Evolutionary conservation across 2,329 filamentous ascomycete species (phyloP).

Genomic region (Fusarium fujikuroi): DNA sequence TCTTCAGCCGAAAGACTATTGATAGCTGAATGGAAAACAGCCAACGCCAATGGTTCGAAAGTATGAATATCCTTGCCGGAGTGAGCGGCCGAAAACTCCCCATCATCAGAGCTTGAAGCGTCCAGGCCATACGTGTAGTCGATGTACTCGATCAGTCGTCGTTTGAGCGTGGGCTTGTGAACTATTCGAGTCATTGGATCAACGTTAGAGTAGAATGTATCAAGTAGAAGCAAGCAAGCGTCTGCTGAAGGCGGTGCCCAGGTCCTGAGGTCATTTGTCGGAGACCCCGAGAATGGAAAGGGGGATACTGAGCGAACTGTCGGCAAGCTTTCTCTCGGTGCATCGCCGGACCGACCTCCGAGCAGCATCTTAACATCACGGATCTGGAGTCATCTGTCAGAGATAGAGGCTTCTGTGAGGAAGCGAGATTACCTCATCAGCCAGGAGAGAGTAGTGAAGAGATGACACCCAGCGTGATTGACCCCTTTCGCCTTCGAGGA

Average conservation of each 20-base stretch:
- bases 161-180: background rate
- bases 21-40: background rate
- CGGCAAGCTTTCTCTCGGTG: background rate
- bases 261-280: background rate
- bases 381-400: background rate
- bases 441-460: conserved; percentile 3
- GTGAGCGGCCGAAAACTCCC: rapidly evolving
- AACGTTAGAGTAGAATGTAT: background rate
- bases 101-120: background rate
- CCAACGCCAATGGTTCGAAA: background rate
- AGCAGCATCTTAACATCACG: background rate
- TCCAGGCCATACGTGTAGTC: background rate
- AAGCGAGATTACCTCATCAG: background rate
- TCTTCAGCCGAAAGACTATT: background rate
- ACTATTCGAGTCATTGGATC: conserved; percentile 1
- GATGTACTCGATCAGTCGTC: background rate
- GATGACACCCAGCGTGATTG: conserved; percentile 6
- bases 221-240: background rate
- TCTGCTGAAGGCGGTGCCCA: background rate
- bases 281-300: background rate
- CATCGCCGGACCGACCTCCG: background rate
- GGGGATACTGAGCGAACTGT: background rate
- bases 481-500: background rate
- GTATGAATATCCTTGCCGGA: background rate
- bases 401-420: no score